Base-by-base conservation (phyloP, 108 stramenopile genomes). In the Cyclostephanos invisitatus region DNA sequence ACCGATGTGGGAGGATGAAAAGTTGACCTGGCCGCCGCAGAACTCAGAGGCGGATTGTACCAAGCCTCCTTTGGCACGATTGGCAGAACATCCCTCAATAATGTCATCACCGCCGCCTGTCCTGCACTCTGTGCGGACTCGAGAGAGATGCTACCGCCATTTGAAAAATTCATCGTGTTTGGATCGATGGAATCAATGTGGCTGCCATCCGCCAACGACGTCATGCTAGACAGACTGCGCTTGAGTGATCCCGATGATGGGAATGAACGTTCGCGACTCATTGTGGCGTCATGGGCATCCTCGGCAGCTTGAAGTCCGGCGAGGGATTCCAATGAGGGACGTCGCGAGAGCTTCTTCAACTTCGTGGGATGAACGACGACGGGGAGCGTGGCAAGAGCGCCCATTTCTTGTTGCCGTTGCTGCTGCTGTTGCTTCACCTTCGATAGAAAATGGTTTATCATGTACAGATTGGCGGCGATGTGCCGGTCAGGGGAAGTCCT, bases 301-400 rank as follows among this genome's bases (percentile, higher is more conserved):
- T 35, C 44, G 0, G 44, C 61, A 24, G 64, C 80, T 54, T 73
- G 70, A 35, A 75, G 56, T 67, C 80, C 64, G 49, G 84, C 78
- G 6, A 96, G 70, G 7, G 95, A 93, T 66, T 96, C 95, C 67
- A 93, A 96, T 14, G 84, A 85, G 5, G 95, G 89, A 54, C 95
- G 83, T 3, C 91, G 77, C 14, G 83, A 76, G 6, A 96, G 68
- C 57, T 85, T 84, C 67, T 89, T 89, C 25, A 90, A 65, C 36
- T 73, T 63, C 0, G 75, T 57, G 24, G 84, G 70, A 62, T 83
- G 64, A 15, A 86, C 77, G 48, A 84, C 54, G 37, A 37, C 40
- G 17, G 75, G 47, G 3, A 63, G 44, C 24, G 70, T 53, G 21
- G 78, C 63, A 21, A 80, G 24, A 10, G 36, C 21, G 17, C 36